Conservation (phyloP, 768 basidiomycete genomes). For the Suillus discolor region DNA sequence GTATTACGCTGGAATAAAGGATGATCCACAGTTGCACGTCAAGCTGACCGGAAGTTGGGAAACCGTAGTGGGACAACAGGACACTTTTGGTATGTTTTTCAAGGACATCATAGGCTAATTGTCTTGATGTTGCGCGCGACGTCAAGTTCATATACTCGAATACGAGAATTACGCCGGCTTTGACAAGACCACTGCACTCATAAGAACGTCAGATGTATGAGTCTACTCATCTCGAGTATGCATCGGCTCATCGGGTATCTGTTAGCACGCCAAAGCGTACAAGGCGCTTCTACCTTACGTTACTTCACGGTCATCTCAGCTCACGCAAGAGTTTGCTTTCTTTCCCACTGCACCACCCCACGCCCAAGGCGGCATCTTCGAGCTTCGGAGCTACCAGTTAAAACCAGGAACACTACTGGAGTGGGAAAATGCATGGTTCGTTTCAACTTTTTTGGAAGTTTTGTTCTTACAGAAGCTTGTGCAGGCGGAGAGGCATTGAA, state of each 20-base stretch:
- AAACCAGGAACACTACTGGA: slow-evolving; percentile 90
- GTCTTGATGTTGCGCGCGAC: slow-evolving; percentile 1
- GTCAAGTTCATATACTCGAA: slow-evolving; percentile 74
- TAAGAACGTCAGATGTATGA: slow-evolving; percentile 65
- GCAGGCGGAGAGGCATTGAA: slow-evolving; percentile 91
- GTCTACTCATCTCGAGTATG: slow-evolving; percentile 3
- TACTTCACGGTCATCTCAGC: slow-evolving; percentile 69
- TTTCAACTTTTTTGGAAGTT: neutral
- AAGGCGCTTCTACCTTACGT: slow-evolving; percentile 78
- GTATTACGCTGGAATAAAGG: slow-evolving; percentile 82
- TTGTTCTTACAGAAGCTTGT: slow-evolving; percentile 11
- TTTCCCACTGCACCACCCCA: slow-evolving; percentile 89
- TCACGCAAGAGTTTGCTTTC: slow-evolving; percentile 95
- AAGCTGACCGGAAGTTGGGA: slow-evolving; percentile 97
- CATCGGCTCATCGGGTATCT: slow-evolving; percentile 7
- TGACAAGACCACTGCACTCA: slow-evolving; percentile 70
- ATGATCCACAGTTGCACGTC: slow-evolving; percentile 71
- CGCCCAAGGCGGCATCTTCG: slow-evolving; percentile 89
- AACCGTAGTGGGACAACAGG: slow-evolving; percentile 85
- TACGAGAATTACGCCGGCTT: slow-evolving; percentile 93
- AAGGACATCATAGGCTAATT: neutral
- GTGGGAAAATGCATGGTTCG: slow-evolving; percentile 93
- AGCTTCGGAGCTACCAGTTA: slow-evolving; percentile 86
- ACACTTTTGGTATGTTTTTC: slow-evolving; percentile 63
- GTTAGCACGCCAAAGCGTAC: slow-evolving; percentile 67